phyloP scores from a whole-genome alignment of 352 stramenopile species.

The Globisporangium canariense region DNA sequence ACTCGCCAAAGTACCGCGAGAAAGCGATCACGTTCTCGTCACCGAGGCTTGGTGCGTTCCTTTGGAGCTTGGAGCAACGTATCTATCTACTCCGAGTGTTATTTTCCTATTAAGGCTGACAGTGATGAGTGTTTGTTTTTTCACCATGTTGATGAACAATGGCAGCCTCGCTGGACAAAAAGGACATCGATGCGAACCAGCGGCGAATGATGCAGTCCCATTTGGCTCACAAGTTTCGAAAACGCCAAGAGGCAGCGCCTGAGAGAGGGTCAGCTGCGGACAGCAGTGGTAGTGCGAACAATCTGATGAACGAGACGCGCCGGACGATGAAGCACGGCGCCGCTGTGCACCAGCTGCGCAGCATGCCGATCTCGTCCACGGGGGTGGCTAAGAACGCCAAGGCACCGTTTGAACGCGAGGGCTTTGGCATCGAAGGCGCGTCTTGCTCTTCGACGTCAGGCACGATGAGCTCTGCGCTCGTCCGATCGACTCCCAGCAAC shows the following conservation, averaged over 20 bases:
- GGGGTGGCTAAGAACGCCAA: constrained; percentile 10
- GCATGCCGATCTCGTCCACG: constrained; percentile 27
- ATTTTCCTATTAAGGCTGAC: too few relatives aligned
- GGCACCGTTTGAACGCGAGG: constrained; percentile 22
- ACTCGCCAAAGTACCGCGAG: constrained; percentile 58
- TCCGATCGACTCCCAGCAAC: constrained; percentile 33
- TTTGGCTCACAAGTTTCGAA: constrained; percentile 67
- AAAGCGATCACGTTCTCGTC: constrained; percentile 74
- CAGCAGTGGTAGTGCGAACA: constrained; percentile 9
- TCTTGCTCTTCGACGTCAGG: constrained; percentile 21
- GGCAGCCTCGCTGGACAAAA: constrained; percentile 64
- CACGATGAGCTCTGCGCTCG: constrained; percentile 25
- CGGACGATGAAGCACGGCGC: constrained; percentile 43
- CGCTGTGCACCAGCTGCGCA: constrained; percentile 43
- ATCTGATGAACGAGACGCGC: constrained; percentile 26
- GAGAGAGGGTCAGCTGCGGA: constrained; percentile 1
- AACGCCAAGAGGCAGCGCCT: constrained; percentile 35
- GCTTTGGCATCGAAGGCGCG: constrained; percentile 36
- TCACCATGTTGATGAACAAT: too few relatives aligned
- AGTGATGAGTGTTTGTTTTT: not conserved
- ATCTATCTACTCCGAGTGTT: not conserved
- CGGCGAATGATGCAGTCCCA: constrained; percentile 80
- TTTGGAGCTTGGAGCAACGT: not conserved
- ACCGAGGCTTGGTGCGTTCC: constrained; percentile 35
- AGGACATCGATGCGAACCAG: constrained; percentile 68